Percentiles rank a stretch among this genome's conserved stretches.
Conservation (phyloP, 495 filamentous ascomycete species). For the Amphirosellinia nigrospora region DNA sequence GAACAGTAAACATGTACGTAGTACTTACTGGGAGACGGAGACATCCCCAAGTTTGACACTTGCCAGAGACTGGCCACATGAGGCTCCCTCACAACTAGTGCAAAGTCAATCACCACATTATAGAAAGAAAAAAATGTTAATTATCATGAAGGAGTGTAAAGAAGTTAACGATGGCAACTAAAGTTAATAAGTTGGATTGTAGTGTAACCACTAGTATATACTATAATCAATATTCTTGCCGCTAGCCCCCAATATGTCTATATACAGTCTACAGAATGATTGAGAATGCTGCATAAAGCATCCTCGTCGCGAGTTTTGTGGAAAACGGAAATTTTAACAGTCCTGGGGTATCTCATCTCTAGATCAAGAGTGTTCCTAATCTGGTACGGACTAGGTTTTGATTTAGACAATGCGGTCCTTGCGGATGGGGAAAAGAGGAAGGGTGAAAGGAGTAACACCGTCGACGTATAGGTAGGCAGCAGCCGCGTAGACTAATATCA, state of each 20-base stretch:
- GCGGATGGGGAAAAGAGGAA: constrained; percentile 30
- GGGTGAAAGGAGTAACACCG: constrained; percentile 27
- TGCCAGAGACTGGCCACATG: not conserved
- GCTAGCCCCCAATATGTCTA: constrained; percentile 18
- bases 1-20: constrained; percentile 6
- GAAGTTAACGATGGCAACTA: not conserved
- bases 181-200: constrained; percentile 16
- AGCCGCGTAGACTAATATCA: constrained; percentile 22
- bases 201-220: constrained; percentile 14
- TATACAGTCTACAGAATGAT: constrained; percentile 23
- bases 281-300: not conserved
- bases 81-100: not conserved
- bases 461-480: constrained; percentile 28
- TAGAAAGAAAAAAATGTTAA: not conserved
- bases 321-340: not conserved
- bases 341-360: constrained; percentile 18
- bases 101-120: not conserved
- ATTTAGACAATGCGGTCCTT: constrained; percentile 29
- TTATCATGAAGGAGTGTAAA: not conserved
- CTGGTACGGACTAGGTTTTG: not conserved
- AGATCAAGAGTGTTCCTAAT: not conserved
- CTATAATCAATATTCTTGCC: constrained; percentile 8
- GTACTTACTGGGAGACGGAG: not conserved
- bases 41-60: not conserved
- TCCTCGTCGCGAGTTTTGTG: constrained; percentile 22